Conservation (phyloP, 2,329 filamentous ascomycete genomes). For the Aspergillus tubingensis region DNA sequence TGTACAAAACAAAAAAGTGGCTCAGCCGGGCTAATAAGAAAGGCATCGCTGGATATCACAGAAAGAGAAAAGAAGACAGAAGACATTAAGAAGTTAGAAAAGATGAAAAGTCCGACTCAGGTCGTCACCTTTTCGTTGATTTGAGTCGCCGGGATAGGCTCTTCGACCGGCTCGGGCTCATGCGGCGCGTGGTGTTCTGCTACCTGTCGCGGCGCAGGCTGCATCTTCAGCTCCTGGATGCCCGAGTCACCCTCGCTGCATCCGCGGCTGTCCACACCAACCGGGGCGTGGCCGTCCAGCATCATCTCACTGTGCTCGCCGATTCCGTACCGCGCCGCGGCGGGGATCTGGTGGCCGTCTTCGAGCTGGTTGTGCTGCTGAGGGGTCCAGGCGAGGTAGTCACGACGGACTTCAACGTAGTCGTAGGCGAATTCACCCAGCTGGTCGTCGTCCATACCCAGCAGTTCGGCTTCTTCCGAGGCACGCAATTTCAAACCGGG, state of each 20-base stretch:
- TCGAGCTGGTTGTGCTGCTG: constrained; percentile 46
- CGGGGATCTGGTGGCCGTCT: constrained; percentile 57
- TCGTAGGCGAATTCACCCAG: constrained; percentile 56
- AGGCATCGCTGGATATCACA: constrained; percentile 32
- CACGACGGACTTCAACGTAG: constrained; percentile 54
- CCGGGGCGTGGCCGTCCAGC: constrained; percentile 57
- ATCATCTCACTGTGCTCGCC: constrained; percentile 61
- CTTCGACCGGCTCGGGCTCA: constrained; percentile 14
- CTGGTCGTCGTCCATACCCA: constrained; percentile 61
- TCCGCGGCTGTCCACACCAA: constrained; percentile 33
- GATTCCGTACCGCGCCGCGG: constrained; percentile 62
- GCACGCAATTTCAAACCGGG: constrained; percentile 71
- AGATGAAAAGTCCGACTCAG: not conserved
- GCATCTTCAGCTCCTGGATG: constrained; percentile 35
- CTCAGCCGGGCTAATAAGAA: constrained; percentile 26
- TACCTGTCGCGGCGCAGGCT: constrained; percentile 30
- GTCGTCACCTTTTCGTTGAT: constrained; percentile 27
- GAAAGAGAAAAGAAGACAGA: constrained; percentile 9
- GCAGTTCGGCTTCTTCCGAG: constrained; percentile 66
- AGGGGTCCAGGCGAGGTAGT: constrained; percentile 54
- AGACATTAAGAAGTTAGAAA: constrained; percentile 13
- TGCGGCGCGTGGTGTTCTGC: constrained; percentile 29
- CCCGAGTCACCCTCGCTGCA: constrained; percentile 32
- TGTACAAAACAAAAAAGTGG: constrained; percentile 19
- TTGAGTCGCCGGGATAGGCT: constrained; percentile 17